Evolutionary conservation across 176 grass and related monocot species (phyloP).

Genomic region (Rhynchospora tenuis): DNA sequence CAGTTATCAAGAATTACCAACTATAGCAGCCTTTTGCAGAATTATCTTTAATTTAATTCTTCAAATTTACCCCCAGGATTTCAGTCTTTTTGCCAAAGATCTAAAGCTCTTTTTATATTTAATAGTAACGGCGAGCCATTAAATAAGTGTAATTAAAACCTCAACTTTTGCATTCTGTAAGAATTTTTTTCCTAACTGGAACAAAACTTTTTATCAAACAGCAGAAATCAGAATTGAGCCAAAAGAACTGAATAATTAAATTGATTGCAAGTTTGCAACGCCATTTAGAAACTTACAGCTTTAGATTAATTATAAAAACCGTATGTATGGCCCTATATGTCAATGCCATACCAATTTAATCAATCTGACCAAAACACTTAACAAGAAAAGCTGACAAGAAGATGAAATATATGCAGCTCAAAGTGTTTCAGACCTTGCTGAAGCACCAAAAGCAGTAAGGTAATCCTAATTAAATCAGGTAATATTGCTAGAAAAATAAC

Average conservation of each 20-base stretch:
- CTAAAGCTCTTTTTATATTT: no score
- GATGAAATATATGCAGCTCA: background rate
- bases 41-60: background rate
- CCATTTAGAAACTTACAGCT: no score
- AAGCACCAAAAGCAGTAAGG: background rate
- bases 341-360: no score
- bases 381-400: background rate
- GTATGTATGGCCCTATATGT: no score
- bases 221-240: background rate
- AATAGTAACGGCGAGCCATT: background rate
- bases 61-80: background rate
- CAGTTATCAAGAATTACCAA: background rate
- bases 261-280: no score
- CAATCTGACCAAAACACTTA: no score
- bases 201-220: background rate
- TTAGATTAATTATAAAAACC: no score
- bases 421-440: background rate
- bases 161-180: background rate
- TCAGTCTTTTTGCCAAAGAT: background rate
- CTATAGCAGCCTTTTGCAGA: background rate
- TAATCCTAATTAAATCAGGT: background rate
- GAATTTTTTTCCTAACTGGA: background rate
- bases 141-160: background rate
- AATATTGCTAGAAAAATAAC: conserved; percentile 18
- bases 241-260: background rate